Evolutionary conservation across 2,329 filamentous ascomycete genomes (phyloP).

Genomic region (Zymoseptoria crescenta): DNA sequence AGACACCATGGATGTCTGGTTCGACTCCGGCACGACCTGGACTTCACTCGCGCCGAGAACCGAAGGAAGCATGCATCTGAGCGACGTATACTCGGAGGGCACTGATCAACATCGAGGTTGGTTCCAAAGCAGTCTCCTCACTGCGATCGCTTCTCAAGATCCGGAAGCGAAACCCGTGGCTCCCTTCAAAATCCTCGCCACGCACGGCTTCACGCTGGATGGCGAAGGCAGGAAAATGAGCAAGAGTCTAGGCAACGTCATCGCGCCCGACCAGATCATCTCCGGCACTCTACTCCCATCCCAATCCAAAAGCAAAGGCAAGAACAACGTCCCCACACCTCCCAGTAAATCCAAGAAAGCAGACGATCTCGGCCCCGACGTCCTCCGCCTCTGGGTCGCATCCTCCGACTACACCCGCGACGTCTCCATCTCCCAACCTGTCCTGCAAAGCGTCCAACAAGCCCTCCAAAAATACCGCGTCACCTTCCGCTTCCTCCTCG

Average conservation of each 20-base stretch:
- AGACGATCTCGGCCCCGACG: slow-evolving; percentile 65
- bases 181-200: slow-evolving; percentile 84
- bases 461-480: slow-evolving; percentile 79
- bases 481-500: slow-evolving; percentile 84
- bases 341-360: slow-evolving; percentile 19
- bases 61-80: slow-evolving; percentile 38
- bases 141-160: slow-evolving; percentile 62
- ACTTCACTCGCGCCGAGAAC: slow-evolving; percentile 41
- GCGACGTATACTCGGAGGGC: slow-evolving; percentile 88
- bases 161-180: slow-evolving; percentile 40
- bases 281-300: slow-evolving; percentile 65
- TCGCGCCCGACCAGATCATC: slow-evolving; percentile 76
- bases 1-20: slow-evolving; percentile 99
- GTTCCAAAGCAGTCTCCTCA: slow-evolving; percentile 95
- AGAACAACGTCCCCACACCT: slow-evolving; percentile 36
- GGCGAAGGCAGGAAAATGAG: slow-evolving; percentile 94
- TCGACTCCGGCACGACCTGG: slow-evolving; percentile 96
- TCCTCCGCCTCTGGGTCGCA: slow-evolving; percentile 81
- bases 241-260: slow-evolving; percentile 86
- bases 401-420: slow-evolving; percentile 88
- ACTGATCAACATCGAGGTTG: slow-evolving; percentile 94
- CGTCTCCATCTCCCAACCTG: slow-evolving; percentile 69
- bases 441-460: slow-evolving; percentile 68
- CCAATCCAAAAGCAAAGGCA: slow-evolving; percentile 43
- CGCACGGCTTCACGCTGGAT: slow-evolving; percentile 91